Percentiles rank a stretch among this genome's conserved stretches.
Conservation (phyloP, 208 protist genomes). For the Herpetomonas tarakana region DNA sequence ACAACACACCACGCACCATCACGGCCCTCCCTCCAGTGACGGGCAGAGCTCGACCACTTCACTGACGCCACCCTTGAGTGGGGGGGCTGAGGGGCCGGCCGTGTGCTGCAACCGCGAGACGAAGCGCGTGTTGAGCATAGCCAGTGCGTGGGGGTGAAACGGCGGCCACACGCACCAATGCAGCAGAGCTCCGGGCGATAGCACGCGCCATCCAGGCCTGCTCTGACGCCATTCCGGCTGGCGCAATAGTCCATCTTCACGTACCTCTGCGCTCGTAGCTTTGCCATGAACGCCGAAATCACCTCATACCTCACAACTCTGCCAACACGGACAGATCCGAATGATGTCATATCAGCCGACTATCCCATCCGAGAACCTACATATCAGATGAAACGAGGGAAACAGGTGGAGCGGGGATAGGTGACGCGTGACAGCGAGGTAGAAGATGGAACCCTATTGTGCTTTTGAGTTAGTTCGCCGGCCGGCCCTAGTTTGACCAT, state of each 20-base stretch:
- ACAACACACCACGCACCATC: neutral
- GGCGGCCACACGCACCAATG: neutral
- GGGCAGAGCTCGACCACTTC: neutral
- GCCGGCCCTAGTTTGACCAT: too few species aligned
- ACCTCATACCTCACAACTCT: neutral
- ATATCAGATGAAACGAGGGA: neutral
- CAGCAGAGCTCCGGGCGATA: neutral
- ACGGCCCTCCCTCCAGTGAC: neutral
- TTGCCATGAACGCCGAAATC: neutral
- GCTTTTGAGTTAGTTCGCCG: too few species aligned
- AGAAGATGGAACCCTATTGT: too few species aligned
- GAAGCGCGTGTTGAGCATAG: neutral
- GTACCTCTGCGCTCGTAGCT: neutral
- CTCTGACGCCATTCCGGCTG: neutral
- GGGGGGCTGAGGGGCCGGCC: neutral
- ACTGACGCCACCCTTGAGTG: neutral
- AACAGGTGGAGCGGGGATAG: too few species aligned
- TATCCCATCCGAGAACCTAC: neutral
- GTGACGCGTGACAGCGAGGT: too few species aligned
- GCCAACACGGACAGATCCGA: neutral
- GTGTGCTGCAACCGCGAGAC: neutral
- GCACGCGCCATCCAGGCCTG: neutral
- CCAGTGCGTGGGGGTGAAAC: neutral
- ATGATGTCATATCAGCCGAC: neutral
- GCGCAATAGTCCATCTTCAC: neutral